Percentiles rank a stretch among this genome's conserved stretches.
These are phyloP conservation scores for Desmodesmus armatus DNA, from an alignment of 139 green algal species.

Conservation along the genomic window DNA sequence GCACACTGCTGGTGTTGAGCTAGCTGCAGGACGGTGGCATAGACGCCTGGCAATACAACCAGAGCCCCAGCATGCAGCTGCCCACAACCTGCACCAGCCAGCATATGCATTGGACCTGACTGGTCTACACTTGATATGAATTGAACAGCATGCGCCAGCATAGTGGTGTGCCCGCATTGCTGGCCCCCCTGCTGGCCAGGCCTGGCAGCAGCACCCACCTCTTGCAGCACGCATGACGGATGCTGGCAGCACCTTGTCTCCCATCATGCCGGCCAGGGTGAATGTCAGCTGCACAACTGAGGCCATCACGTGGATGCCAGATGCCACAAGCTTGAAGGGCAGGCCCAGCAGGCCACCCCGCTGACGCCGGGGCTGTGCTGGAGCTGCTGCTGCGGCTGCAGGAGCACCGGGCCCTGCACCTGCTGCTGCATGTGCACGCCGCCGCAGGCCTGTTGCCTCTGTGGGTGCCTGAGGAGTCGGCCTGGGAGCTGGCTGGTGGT, in stretches of 20 bases:
- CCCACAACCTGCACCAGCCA: neutral
- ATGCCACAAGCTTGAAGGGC: slow-evolving; percentile 50
- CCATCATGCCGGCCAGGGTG: slow-evolving; percentile 47
- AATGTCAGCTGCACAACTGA: slow-evolving; percentile 44
- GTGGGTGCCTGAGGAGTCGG: neutral
- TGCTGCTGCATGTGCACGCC: too few relatives aligned
- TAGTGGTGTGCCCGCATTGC: too few relatives aligned
- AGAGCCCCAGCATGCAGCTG: neutral
- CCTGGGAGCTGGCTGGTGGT: neutral
- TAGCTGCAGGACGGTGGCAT: too few relatives aligned
- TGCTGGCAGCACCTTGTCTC: slow-evolving; percentile 60
- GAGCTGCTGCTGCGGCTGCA: slow-evolving; percentile 19
- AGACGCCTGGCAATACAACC: too few relatives aligned
- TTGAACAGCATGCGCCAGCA: neutral
- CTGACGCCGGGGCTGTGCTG: neutral
- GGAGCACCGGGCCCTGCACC: neutral
- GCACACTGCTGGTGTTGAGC: too few relatives aligned
- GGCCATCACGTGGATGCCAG: slow-evolving; percentile 52
- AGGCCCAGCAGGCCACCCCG: slow-evolving; percentile 41
- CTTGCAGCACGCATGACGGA: slow-evolving; percentile 49
- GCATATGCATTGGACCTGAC: neutral
- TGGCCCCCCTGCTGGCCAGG: too few relatives aligned
- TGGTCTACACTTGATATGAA: neutral
- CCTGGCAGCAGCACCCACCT: slow-evolving; percentile 36
- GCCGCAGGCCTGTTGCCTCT: neutral